A percentile compares a stretch with the other conserved stretches of the same genome.
phyloP scores from a whole-genome alignment of 2,329 filamentous ascomycete genomes.

The Cadophora malorum region DNA sequence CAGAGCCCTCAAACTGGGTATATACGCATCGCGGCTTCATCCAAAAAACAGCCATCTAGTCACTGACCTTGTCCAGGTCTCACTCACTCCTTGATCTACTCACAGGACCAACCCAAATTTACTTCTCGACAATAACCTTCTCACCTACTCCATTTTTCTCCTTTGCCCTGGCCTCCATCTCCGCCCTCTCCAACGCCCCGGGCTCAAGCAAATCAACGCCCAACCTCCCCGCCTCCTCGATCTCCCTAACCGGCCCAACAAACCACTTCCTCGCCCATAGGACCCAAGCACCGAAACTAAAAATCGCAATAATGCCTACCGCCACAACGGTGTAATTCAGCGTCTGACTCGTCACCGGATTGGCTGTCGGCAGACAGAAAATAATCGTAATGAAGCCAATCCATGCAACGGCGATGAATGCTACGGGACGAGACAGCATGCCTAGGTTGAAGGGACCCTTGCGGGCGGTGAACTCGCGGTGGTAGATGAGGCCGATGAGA shows the following conservation, averaged over 20 bases:
- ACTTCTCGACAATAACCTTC: constrained; percentile 5
- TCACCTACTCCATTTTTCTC: neutral
- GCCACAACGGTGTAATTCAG: constrained; percentile 66
- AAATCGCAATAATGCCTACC: constrained; percentile 61
- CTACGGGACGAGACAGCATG: constrained; percentile 53
- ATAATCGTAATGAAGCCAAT: constrained; percentile 61
- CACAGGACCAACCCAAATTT: neutral
- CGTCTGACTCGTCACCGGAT: constrained; percentile 62
- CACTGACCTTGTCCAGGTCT: too few relatives aligned
- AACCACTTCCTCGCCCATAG: constrained; percentile 62
- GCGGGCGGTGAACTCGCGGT: constrained; percentile 53
- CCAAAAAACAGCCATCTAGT: too few relatives aligned
- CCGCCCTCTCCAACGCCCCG: constrained; percentile 38
- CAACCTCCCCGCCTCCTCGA: constrained; percentile 55
- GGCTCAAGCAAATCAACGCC: constrained; percentile 52
- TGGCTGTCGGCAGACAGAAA: constrained; percentile 62
- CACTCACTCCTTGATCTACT: neutral
- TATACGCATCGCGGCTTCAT: too few relatives aligned
- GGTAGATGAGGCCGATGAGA: constrained; percentile 59
- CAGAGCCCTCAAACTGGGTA: too few relatives aligned
- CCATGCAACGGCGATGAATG: constrained; percentile 56
- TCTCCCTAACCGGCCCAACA: constrained; percentile 59
- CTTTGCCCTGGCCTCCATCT: constrained; percentile 24
- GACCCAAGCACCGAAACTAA: constrained; percentile 56
- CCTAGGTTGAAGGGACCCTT: constrained; percentile 64